Base-by-base conservation (phyloP, 768 basidiomycete species). In the Rubroboletus pulcherrimus region DNA sequence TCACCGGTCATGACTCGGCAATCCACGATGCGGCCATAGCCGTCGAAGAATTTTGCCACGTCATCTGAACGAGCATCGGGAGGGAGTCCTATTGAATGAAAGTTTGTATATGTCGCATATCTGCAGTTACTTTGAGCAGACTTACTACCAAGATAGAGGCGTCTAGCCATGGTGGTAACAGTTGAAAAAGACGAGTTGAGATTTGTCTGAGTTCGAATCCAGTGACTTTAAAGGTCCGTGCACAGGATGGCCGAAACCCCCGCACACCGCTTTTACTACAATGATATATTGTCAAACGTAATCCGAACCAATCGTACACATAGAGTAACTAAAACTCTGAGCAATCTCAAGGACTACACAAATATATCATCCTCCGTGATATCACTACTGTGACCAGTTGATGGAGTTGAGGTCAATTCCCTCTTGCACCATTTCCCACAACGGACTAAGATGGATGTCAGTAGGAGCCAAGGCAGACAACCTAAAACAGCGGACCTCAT, bases 371-470 rank as follows among this genome's bases (percentile, higher is more conserved):
- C 30, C 34, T 41, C 35, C 29, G 24, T 29, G 12, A 40, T 21
- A 50, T 75, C 71, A 81, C 61, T 80, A 78, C 54, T 78, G 91
- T 44, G 91, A 89, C 95, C 95, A 98, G 74, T 98, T 83, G 69
- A 98, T 99, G 17, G 89, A 80, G 68, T 86, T 93, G 63, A 98
- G 83, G 71, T 99, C 97, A 56, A 98, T 95, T 41, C 96, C 96
- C 70, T 98, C 97, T 74, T 97, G 93, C 15, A 98, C 95, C 95
- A 99, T 98, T 76, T 99, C 97, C 96, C 96, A 99, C 51, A 99
- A 74, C 34, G 97, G 97, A 67, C 93, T 92, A 29, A 24, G 38
- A 45, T 47, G 26, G 31, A 26, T 49, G 47, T 64, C 30, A 60
- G 48, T 31, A 57, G 49, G 51, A 58, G 33, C 45, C n/a, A 53